phyloP scores from a whole-genome alignment of 495 filamentous ascomycete genomes.

The Achaetomiella virescens region DNA sequence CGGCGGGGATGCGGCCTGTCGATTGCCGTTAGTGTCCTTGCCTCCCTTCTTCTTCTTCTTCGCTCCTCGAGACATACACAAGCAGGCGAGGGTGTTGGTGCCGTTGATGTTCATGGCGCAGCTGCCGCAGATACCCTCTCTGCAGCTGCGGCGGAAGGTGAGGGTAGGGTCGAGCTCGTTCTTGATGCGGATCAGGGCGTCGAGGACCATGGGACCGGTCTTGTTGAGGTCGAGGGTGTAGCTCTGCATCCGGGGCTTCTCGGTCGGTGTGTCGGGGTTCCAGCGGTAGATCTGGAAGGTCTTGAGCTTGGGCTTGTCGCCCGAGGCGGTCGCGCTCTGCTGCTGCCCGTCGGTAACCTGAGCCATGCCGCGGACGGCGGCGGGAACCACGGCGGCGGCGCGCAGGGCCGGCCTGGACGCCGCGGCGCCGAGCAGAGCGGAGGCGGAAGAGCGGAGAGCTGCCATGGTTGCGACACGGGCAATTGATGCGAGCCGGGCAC shows the following conservation, averaged over 20 bases:
- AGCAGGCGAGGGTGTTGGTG: slow-evolving; percentile 90
- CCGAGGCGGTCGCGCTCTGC: slow-evolving; percentile 30
- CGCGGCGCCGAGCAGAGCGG: slow-evolving; percentile 55
- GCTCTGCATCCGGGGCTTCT: slow-evolving; percentile 91
- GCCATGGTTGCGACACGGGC: slow-evolving; percentile 53
- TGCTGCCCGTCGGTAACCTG: slow-evolving; percentile 41
- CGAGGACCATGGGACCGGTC: slow-evolving; percentile 96
- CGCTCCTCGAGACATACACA: slow-evolving; percentile 64
- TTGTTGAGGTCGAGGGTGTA: slow-evolving; percentile 95
- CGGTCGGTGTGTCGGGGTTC: slow-evolving; percentile 84
- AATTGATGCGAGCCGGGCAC: slow-evolving; percentile 8
- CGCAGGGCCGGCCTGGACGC: slow-evolving; percentile 45
- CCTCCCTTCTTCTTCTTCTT: background rate
- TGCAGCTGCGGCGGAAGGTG: slow-evolving; percentile 89
- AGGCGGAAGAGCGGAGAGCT: slow-evolving; percentile 62
- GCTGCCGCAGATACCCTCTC: slow-evolving; percentile 96
- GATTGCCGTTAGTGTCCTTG: slow-evolving; percentile 3
- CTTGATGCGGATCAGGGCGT: slow-evolving; percentile 96
- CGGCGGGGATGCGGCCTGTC: slow-evolving; percentile 86
- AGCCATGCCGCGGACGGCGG: slow-evolving; percentile 40
- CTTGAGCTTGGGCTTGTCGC: slow-evolving; percentile 59
- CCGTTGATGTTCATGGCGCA: slow-evolving; percentile 99
- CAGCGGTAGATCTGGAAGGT: slow-evolving; percentile 98
- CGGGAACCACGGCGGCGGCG: slow-evolving; percentile 25
- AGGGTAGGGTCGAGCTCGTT: slow-evolving; percentile 96